Evolutionary conservation across 2,329 filamentous ascomycete species (phyloP).

Genomic region (Claviceps pusilla): DNA sequence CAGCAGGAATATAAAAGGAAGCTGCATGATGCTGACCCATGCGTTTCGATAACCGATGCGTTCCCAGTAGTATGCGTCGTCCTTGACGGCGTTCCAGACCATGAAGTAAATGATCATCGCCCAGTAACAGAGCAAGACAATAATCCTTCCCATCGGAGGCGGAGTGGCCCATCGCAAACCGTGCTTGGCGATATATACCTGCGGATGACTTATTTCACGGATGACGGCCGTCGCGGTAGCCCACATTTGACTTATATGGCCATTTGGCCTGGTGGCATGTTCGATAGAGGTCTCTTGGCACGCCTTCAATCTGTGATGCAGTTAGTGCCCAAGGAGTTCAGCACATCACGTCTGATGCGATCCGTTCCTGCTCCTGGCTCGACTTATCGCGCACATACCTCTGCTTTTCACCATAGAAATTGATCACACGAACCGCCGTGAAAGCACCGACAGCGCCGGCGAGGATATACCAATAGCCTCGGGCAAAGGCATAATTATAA

Average conservation of each 20-base stretch:
- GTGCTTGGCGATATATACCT: constrained; percentile 31
- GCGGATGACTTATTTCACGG: constrained; percentile 42
- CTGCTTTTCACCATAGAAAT: constrained; percentile 25
- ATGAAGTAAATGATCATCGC: constrained; percentile 44
- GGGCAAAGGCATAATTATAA: constrained; percentile 36
- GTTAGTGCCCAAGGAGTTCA: not conserved
- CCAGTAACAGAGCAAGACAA: constrained; percentile 43
- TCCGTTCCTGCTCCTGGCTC: not conserved
- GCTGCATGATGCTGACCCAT: constrained; percentile 49
- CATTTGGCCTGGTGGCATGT: constrained; percentile 38
- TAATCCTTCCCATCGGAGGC: constrained; percentile 39
- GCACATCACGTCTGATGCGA: not conserved
- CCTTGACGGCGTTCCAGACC: constrained; percentile 29
- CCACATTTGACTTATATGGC: constrained; percentile 33
- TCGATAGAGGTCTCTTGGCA: constrained; percentile 27
- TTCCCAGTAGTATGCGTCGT: constrained; percentile 45
- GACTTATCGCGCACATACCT: constrained; percentile 19
- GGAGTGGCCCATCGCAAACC: constrained; percentile 42
- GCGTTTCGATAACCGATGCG: constrained; percentile 53
- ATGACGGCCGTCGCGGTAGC: constrained; percentile 42
- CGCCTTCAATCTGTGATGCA: constrained; percentile 28
- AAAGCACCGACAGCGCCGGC: constrained; percentile 32
- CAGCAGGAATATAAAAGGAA: constrained; percentile 49
- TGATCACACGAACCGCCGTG: constrained; percentile 25
- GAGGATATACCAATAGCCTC: constrained; percentile 44